Percentiles rank a stretch among this genome's conserved stretches.
Evolutionary conservation across 164 flowering plant species (phyloP).

Genomic region (Dillenia suffruticosa): DNA sequence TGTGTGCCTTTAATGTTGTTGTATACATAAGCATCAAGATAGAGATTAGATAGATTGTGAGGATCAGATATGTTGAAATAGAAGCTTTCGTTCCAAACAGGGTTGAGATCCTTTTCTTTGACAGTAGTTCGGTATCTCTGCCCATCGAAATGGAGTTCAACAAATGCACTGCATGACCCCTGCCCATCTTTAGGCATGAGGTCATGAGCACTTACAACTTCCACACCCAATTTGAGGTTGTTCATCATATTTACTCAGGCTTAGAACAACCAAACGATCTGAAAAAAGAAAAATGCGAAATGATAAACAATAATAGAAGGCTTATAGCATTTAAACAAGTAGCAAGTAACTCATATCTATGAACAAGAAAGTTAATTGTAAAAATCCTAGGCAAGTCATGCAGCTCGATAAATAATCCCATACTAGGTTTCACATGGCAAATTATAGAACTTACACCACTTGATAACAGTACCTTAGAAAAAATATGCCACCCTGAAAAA

Average conservation of each 20-base stretch:
- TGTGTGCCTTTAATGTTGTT: slow-evolving; percentile 28
- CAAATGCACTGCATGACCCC: slow-evolving; percentile 67
- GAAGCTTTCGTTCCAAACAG: slow-evolving; percentile 83
- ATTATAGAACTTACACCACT: no score
- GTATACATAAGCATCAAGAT: slow-evolving; percentile 57
- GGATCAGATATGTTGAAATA: slow-evolving; percentile 55
- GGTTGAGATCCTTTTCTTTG: slow-evolving; percentile 71
- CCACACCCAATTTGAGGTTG: slow-evolving; percentile 61
- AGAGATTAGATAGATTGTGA: slow-evolving; percentile 42
- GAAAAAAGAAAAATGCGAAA: no score
- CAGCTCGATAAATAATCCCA: no score
- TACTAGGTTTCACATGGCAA: no score
- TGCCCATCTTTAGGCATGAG: slow-evolving; percentile 73
- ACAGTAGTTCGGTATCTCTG: slow-evolving; percentile 60
- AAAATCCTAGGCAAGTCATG: no score
- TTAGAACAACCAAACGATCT: no score
- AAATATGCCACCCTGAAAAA: no score
- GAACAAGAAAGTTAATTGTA: no score
- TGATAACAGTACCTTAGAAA: no score
- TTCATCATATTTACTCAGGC: neutral
- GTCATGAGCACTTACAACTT: slow-evolving; percentile 69
- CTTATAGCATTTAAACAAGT: no score
- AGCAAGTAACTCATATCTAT: no score
- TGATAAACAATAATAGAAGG: no score
- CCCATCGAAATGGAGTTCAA: slow-evolving; percentile 74